Evolutionary conservation across 139 green algal species (phyloP).

Genomic region (Volvox africanus): DNA sequence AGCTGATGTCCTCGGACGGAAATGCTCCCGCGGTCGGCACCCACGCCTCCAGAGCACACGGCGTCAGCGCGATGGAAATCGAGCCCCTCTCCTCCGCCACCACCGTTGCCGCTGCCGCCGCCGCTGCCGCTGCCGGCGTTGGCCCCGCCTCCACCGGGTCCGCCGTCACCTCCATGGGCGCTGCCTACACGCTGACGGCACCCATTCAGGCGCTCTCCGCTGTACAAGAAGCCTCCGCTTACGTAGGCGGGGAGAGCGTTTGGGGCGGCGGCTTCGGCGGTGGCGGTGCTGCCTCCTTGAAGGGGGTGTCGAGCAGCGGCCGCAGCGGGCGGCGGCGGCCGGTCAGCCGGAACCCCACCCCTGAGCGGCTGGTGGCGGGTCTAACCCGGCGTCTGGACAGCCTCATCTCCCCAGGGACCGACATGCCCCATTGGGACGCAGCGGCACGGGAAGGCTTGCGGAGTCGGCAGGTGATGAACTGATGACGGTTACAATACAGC

Average conservation of each 20-base stretch:
- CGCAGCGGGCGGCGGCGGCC: background rate
- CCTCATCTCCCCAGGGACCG: background rate
- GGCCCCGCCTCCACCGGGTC: background rate
- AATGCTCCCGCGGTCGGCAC: background rate
- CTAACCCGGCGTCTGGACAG: constrained; percentile 8
- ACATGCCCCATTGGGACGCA: constrained; percentile 36
- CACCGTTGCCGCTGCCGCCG: background rate
- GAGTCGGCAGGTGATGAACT: background rate
- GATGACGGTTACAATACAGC: too few species aligned
- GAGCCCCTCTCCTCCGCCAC: background rate
- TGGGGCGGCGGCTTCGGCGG: background rate
- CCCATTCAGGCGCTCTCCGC: background rate
- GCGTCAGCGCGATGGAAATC: background rate
- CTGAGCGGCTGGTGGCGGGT: background rate
- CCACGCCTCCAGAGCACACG: too few species aligned
- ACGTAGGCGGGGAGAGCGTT: background rate
- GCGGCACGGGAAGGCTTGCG: background rate
- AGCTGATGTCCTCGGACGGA: background rate
- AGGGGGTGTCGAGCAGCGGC: background rate
- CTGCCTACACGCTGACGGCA: background rate
- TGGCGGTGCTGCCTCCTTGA: background rate
- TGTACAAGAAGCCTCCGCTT: background rate
- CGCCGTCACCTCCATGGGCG: background rate
- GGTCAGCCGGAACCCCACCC: background rate
- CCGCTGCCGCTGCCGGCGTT: background rate